Percentiles rank a stretch among this genome's conserved stretches.
These are phyloP conservation scores for Spathaspora gorwiae DNA, from an alignment of 805 yeast genomes.

Conservation along the genomic window DNA sequence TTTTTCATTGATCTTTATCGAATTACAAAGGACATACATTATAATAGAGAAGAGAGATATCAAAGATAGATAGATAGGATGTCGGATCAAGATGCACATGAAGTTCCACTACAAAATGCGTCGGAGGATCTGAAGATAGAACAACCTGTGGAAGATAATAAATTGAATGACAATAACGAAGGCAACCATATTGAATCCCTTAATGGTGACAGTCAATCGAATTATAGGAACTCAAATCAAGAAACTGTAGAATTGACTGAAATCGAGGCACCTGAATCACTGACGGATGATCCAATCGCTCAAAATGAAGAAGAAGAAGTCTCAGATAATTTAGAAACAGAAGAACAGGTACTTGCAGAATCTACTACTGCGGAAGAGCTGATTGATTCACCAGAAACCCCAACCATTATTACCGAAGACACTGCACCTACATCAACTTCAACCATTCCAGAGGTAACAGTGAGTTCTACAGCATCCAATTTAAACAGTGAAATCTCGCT, in stretches of 20 bases:
- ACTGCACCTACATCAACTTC: neutral
- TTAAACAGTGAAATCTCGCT: neutral
- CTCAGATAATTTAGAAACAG: neutral
- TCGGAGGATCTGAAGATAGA: too few relatives aligned
- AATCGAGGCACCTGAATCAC: neutral
- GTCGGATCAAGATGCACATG: too few relatives aligned
- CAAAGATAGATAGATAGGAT: too few relatives aligned
- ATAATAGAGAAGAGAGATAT: too few relatives aligned
- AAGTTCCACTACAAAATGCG: too few relatives aligned
- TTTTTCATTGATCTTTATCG: too few relatives aligned
- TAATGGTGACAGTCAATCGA: too few relatives aligned
- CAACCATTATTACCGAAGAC: neutral
- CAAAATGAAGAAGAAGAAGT: neutral
- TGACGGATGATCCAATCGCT: neutral
- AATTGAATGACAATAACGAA: too few relatives aligned
- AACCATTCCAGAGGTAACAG: neutral
- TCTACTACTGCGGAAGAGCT: neutral
- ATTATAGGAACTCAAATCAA: too few relatives aligned
- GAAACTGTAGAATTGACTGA: neutral
- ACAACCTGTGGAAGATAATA: too few relatives aligned
- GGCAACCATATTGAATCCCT: too few relatives aligned
- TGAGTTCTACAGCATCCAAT: neutral
- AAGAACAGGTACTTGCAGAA: neutral
- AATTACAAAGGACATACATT: too few relatives aligned
- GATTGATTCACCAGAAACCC: neutral